Conservation (phyloP, 331 rosid genomes). For the Pyrus hybrid region DNA sequence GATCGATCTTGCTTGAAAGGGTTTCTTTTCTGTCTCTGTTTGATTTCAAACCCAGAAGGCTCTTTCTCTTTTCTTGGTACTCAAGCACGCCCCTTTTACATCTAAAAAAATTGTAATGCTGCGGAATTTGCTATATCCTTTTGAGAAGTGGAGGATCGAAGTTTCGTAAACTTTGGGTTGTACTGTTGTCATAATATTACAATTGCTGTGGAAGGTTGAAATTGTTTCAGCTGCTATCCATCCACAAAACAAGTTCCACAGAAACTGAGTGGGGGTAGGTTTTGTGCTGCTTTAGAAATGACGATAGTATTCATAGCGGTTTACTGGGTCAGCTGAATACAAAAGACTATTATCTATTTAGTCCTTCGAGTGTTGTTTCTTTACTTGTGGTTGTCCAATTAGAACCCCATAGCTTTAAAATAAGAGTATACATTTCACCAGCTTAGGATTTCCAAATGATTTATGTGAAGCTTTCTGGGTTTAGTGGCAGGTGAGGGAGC, state of each 20-base stretch:
- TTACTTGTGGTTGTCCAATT: slow-evolving; percentile 1
- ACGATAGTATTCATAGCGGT: background rate
- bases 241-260: background rate
- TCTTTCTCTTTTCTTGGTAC: background rate
- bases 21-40: background rate
- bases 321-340: background rate
- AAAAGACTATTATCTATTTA: background rate
- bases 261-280: background rate
- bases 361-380: background rate
- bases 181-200: background rate
- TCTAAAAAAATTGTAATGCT: background rate
- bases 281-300: background rate
- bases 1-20: background rate
- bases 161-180: background rate
- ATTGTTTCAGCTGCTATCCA: background rate
- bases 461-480: slow-evolving; percentile 41
- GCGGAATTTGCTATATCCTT: background rate
- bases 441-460: slow-evolving; percentile 28
- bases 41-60: background rate
- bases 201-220: background rate
- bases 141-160: background rate
- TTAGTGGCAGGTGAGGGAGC: slow-evolving; percentile 60
- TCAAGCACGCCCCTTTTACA: background rate
- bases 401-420: slow-evolving; percentile 8
- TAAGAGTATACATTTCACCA: slow-evolving; percentile 11